Conservation (phyloP, 2,329 filamentous ascomycete genomes). For the Aspergillus vadensis region DNA sequence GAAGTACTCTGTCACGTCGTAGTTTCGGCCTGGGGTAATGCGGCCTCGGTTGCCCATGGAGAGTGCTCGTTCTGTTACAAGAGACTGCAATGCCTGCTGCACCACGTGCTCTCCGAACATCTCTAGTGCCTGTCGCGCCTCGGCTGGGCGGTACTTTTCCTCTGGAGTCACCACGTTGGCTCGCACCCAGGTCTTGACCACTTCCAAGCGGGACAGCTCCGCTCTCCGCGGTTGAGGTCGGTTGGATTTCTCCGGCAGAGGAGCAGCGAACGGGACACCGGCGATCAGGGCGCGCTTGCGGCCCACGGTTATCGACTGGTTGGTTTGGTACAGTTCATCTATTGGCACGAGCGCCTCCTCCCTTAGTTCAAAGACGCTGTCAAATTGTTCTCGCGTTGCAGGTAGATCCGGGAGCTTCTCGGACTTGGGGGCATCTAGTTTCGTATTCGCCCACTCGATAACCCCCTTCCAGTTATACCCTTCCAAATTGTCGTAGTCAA, state of each 20-base stretch:
- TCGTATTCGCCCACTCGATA: slow-evolving; percentile 49
- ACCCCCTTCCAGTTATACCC: slow-evolving; percentile 51
- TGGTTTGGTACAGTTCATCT: slow-evolving; percentile 41
- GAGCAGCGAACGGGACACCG: slow-evolving; percentile 39
- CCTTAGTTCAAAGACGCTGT: slow-evolving; percentile 44
- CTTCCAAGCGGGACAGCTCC: slow-evolving; percentile 33
- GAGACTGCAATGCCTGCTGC: slow-evolving; percentile 41
- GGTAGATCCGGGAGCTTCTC: slow-evolving; percentile 47
- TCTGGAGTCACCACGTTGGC: slow-evolving; percentile 50
- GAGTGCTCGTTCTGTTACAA: slow-evolving; percentile 46
- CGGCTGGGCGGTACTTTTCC: slow-evolving; percentile 40
- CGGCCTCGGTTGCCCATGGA: slow-evolving; percentile 43
- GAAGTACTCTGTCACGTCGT: slow-evolving; percentile 47
- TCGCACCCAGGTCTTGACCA: slow-evolving; percentile 51
- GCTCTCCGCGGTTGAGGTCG: slow-evolving; percentile 16
- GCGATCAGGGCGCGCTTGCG: slow-evolving; percentile 39
- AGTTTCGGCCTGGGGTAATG: slow-evolving; percentile 46
- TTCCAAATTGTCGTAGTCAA: slow-evolving; percentile 48
- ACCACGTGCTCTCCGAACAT: slow-evolving; percentile 39
- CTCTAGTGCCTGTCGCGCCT: slow-evolving; percentile 39
- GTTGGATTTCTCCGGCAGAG: slow-evolving; percentile 19
- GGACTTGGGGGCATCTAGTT: slow-evolving; percentile 43
- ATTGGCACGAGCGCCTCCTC: slow-evolving; percentile 35
- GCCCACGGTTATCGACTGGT: slow-evolving; percentile 33
- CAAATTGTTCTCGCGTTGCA: slow-evolving; percentile 44